These are phyloP conservation scores for Wickerhamomyces sp. DNA, from an alignment of 1,139 yeast genomes.

Conservation along the genomic window DNA sequence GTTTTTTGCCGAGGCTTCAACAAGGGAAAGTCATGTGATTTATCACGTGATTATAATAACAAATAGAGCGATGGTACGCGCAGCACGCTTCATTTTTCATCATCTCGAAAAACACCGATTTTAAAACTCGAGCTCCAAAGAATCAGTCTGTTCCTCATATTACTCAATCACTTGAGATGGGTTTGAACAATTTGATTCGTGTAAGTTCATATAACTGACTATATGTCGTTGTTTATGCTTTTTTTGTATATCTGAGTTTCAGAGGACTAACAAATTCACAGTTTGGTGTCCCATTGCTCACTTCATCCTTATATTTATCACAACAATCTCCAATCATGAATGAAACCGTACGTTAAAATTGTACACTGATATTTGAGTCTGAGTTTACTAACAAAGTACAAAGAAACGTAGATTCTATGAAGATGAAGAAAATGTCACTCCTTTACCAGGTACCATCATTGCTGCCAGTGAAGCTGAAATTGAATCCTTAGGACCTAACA, in stretches of 20 bases:
- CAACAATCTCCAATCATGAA: constrained; percentile 4
- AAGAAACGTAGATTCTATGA: constrained; percentile 52
- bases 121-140: too few relatives aligned
- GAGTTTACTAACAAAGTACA: too few relatives aligned
- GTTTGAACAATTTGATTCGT: not conserved
- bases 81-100: too few relatives aligned
- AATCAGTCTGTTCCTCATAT: too few relatives aligned
- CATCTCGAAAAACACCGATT: too few relatives aligned
- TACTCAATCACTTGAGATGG: not conserved
- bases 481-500: constrained; percentile 38
- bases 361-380: too few relatives aligned
- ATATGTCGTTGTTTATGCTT: too few relatives aligned
- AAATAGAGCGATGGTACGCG: too few relatives aligned
- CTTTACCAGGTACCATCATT: constrained; percentile 49
- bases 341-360: constrained; percentile 2
- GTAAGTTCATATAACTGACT: too few relatives aligned
- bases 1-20: not conserved
- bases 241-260: too few relatives aligned
- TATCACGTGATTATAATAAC: not conserved
- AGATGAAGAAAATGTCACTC: constrained; percentile 46
- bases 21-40: not conserved
- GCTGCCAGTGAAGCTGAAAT: constrained; percentile 47
- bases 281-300: constrained; percentile 4
- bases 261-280: not conserved
- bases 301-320: constrained; percentile 1